These are phyloP conservation scores for Phialophora verrucosa DNA, from an alignment of 2,329 filamentous ascomycete species.

Conservation along the genomic window DNA sequence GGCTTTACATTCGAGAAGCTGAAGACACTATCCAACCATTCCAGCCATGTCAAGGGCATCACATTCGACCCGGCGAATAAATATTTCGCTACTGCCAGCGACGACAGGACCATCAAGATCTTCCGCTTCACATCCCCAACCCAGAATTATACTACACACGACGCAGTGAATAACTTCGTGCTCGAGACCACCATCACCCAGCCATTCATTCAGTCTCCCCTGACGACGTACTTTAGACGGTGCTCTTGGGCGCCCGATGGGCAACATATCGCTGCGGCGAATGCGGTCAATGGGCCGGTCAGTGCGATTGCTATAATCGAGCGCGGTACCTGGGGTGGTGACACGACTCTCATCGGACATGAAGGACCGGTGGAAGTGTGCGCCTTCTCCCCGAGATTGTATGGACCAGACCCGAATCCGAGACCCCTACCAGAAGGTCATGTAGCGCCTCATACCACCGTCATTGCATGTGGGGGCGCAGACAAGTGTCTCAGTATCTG, in stretches of 20 bases:
- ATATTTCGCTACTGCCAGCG: slow-evolving; percentile 97
- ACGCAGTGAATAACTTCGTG: slow-evolving; percentile 95
- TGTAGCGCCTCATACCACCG: slow-evolving; percentile 70
- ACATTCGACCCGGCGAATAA: slow-evolving; percentile 99
- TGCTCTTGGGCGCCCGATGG: slow-evolving; percentile 99
- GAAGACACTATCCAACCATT: slow-evolving; percentile 89
- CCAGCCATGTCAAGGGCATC: slow-evolving; percentile 98
- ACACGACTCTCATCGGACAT: slow-evolving; percentile 96
- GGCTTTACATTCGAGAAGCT: slow-evolving; percentile 97
- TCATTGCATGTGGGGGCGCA: slow-evolving; percentile 94
- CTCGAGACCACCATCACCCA: slow-evolving; percentile 88
- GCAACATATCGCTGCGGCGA: slow-evolving; percentile 94
- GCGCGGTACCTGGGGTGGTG: slow-evolving; percentile 88
- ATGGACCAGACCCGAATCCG: slow-evolving; percentile 71
- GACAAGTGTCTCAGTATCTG: slow-evolving; percentile 96
- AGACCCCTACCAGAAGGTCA: slow-evolving; percentile 54
- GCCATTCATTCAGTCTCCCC: slow-evolving; percentile 87
- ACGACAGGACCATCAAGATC: slow-evolving; percentile 95
- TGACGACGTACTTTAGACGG: slow-evolving; percentile 94
- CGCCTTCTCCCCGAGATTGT: slow-evolving; percentile 92
- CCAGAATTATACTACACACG: slow-evolving; percentile 89
- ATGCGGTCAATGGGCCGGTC: slow-evolving; percentile 95
- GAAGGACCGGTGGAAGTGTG: slow-evolving; percentile 97
- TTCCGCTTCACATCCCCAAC: slow-evolving; percentile 91
- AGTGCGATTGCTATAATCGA: slow-evolving; percentile 97